Percentiles rank a stretch among this genome's conserved stretches.
These are phyloP conservation scores for Asclepias syriaca DNA, from an alignment of 257 asterid species.

Conservation along the genomic window DNA sequence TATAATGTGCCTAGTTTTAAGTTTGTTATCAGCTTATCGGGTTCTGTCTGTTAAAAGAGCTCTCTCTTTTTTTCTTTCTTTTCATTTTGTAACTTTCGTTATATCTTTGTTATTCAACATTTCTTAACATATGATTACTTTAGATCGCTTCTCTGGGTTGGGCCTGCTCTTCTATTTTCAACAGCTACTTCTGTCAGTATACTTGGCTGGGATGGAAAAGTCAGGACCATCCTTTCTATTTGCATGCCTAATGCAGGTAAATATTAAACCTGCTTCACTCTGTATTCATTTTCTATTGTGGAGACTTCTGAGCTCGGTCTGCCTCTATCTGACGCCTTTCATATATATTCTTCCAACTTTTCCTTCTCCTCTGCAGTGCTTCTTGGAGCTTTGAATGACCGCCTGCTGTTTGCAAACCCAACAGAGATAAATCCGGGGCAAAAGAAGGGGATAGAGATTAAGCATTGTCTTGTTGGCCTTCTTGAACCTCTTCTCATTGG, in stretches of 20 bases:
- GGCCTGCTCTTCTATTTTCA: slow-evolving; percentile 97
- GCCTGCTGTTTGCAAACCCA: slow-evolving; percentile 73
- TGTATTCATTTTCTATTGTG: slow-evolving; percentile 1
- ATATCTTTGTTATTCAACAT: slow-evolving; percentile 1
- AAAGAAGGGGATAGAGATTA: slow-evolving; percentile 91
- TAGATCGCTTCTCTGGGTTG: slow-evolving; percentile 98
- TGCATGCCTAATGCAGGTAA: slow-evolving; percentile 95
- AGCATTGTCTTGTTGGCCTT: slow-evolving; percentile 86
- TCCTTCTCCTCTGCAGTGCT: slow-evolving; percentile 53
- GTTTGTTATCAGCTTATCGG: not conserved
- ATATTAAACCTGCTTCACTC: slow-evolving; percentile 18
- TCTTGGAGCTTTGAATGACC: slow-evolving; percentile 94
- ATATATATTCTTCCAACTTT: slow-evolving; percentile 20
- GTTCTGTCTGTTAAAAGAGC: not conserved
- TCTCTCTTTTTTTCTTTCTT: not conserved
- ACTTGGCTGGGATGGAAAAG: slow-evolving; percentile 99
- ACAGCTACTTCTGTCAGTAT: slow-evolving; percentile 78
- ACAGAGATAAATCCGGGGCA: slow-evolving; percentile 89
- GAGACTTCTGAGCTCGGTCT: slow-evolving; percentile 9
- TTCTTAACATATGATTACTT: slow-evolving; percentile 71
- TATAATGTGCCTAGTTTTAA: slow-evolving; percentile 7
- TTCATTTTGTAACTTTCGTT: not conserved
- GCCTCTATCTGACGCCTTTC: slow-evolving; percentile 6
- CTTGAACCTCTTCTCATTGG: slow-evolving; percentile 99
- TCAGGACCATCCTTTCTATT: slow-evolving; percentile 85